Evolutionary conservation across 2,329 filamentous ascomycete genomes (phyloP).

Genomic region (Cyanodermella asteris): DNA sequence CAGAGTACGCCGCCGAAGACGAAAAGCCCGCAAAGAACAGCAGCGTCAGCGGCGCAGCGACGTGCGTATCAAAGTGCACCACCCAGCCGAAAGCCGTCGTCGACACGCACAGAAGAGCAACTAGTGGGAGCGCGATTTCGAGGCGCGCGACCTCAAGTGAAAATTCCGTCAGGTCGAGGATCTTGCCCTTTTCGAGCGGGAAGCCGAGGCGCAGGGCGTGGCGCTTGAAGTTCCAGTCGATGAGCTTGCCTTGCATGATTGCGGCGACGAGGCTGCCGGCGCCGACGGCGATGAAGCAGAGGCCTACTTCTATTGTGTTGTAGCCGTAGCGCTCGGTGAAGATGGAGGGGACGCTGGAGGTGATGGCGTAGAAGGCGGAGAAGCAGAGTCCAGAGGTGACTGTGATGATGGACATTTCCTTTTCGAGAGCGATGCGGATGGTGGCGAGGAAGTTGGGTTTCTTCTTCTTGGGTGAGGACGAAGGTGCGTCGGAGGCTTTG

Average conservation of each 20-base stretch:
- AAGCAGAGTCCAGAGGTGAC: too few relatives aligned
- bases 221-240: constrained; percentile 54
- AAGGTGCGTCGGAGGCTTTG: too few relatives aligned
- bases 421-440: constrained; percentile 3
- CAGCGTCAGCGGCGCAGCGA: constrained; percentile 15
- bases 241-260: constrained; percentile 27
- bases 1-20: constrained; percentile 20
- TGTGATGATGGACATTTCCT: constrained; percentile 11
- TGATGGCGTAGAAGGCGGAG: too few relatives aligned
- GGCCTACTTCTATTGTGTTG: too few relatives aligned
- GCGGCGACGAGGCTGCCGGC: constrained; percentile 5
- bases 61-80: constrained; percentile 12
- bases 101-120: constrained; percentile 10
- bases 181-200: constrained; percentile 18
- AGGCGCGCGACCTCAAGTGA: constrained; percentile 14
- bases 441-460: constrained; percentile 1
- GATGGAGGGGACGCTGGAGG: too few relatives aligned
- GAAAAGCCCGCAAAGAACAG: constrained; percentile 17
- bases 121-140: constrained; percentile 13
- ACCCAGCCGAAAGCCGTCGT: constrained; percentile 19
- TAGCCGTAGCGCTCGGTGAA: too few relatives aligned
- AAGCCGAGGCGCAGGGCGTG: constrained; percentile 40
- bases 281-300: too few relatives aligned
- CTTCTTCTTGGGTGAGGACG: not conserved
- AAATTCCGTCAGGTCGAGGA: constrained; percentile 5